These are phyloP conservation scores for Corchorus capsularis DNA, from an alignment of 345 rosid species.

Conservation along the genomic window DNA sequence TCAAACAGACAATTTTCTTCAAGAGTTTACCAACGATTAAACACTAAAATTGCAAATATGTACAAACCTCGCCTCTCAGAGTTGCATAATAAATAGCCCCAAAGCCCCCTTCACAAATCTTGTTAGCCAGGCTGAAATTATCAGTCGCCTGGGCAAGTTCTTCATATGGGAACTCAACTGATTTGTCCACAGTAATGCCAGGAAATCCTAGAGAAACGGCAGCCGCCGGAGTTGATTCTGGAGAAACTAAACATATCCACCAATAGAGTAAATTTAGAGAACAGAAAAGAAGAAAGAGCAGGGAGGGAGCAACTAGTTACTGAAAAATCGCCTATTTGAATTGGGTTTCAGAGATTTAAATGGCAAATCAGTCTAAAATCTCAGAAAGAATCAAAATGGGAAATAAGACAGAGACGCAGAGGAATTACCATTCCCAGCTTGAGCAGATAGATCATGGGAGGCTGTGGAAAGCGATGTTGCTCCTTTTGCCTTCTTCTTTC, in stretches of 20 bases:
- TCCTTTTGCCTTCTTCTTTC: constrained; percentile 50
- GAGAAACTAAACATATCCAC: constrained; percentile 34
- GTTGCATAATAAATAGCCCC: constrained; percentile 91
- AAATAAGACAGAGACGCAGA: constrained; percentile 9
- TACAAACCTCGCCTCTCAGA: constrained; percentile 89
- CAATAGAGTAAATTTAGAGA: constrained; percentile 3
- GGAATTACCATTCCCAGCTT: constrained; percentile 40
- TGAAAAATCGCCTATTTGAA: too few species aligned
- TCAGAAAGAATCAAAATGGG: not conserved
- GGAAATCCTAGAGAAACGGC: constrained; percentile 43
- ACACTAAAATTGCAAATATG: not conserved
- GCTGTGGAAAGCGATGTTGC: constrained; percentile 35
- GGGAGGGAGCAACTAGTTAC: too few species aligned
- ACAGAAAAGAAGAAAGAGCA: not conserved
- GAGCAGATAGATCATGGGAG: constrained; percentile 43
- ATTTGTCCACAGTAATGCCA: constrained; percentile 79
- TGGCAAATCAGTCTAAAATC: too few species aligned
- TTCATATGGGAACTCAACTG: constrained; percentile 85
- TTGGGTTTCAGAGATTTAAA: too few species aligned
- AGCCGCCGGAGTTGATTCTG: constrained; percentile 31
- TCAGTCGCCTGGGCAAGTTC: constrained; percentile 91
- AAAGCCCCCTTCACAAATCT: constrained; percentile 94
- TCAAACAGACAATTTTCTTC: constrained; percentile 4
- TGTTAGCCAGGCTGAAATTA: constrained; percentile 78
- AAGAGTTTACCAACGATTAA: not conserved